These are phyloP conservation scores for Danielia oregonensis DNA, from an alignment of 805 yeast genomes.

Conservation along the genomic window DNA sequence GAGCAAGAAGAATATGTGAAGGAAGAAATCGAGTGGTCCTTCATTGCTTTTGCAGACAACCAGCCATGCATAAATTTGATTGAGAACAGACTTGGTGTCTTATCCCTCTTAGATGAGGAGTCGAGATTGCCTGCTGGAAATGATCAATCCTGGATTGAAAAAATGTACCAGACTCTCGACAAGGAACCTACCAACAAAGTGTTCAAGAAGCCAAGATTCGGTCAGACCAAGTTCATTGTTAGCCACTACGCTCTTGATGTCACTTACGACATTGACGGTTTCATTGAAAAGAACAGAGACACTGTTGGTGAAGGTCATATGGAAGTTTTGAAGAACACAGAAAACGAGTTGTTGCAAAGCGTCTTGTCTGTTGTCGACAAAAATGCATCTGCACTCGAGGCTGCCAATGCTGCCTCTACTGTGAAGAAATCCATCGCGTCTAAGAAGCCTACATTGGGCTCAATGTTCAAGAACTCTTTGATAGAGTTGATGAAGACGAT, in stretches of 20 bases:
- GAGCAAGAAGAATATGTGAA: constrained; percentile 93
- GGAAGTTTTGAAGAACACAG: constrained; percentile 71
- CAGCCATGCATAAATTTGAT: constrained; percentile 94
- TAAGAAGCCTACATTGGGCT: constrained; percentile 90
- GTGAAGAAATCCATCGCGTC: constrained; percentile 41
- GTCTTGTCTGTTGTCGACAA: constrained; percentile 65
- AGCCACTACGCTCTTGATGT: constrained; percentile 95
- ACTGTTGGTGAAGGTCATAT: constrained; percentile 95
- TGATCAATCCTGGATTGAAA: constrained; percentile 88
- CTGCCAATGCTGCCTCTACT: constrained; percentile 31
- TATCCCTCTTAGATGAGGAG: constrained; percentile 90
- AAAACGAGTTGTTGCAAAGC: constrained; percentile 60
- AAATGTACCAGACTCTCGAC: constrained; percentile 80
- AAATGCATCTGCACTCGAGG: constrained; percentile 48
- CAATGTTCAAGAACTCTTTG: constrained; percentile 87
- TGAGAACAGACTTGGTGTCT: constrained; percentile 83
- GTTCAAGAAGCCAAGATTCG: constrained; percentile 91
- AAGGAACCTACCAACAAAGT: constrained; percentile 72
- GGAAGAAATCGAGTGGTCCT: constrained; percentile 95
- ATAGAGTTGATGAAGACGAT: constrained; percentile 92
- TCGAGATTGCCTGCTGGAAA: constrained; percentile 91
- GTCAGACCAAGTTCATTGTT: constrained; percentile 85
- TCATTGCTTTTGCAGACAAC: constrained; percentile 92
- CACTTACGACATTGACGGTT: constrained; percentile 86
- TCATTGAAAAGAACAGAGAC: constrained; percentile 95